Evolutionary conservation across 371 early-diverging fungal species (phyloP), one percentile per base, ranked within the genome.

Genomic region (Apophysomyces variabilis): DNA sequence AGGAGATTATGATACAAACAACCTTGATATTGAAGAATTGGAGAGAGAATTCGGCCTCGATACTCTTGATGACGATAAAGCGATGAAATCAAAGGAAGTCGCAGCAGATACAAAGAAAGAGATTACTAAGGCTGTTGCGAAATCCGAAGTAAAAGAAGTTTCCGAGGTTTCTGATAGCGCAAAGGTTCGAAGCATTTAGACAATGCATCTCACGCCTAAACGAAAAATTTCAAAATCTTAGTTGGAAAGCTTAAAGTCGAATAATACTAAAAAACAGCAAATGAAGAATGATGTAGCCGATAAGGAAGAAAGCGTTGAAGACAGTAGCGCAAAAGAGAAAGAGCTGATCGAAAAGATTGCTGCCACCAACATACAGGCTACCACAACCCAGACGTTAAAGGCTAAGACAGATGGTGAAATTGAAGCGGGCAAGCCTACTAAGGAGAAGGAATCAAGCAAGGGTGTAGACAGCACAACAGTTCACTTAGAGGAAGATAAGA

Each of bases 131-230:
- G 9, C 54, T n/a, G 9, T 21, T n/a, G 21, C 21, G 21, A 50
- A 50, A 21, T 16, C 54, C 9, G 54, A 50, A 50, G 8, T 21
- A 5, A 50, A 50, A 50, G 21, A 21, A n/a, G 54, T 50, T 50
- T 32, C 54, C 21, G 54, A 50, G 54, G 21, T 21, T 21, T 21
- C 54, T 18, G 21, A 16, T 26, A 21, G 4, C 54, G 21, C 54
- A 50, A 50, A 50, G 54, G 54, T 50, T 50, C 54, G 54, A 50
- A 50, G 54, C 54, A 21, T 11, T 50, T 5, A 50, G 47, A 21
- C 7, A 50, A 16, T 9, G 4, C 54, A 50, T 50, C 54, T 50
- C 54, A 21, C 21, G 41, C 54, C 54, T 50, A 50, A 47, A 50
- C 41, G 13, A 41, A 41, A 41, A 41, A 41, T 11, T 41, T 41